Base-by-base conservation (phyloP, 345 rosid species). In the Limnanthes douglasii region DNA sequence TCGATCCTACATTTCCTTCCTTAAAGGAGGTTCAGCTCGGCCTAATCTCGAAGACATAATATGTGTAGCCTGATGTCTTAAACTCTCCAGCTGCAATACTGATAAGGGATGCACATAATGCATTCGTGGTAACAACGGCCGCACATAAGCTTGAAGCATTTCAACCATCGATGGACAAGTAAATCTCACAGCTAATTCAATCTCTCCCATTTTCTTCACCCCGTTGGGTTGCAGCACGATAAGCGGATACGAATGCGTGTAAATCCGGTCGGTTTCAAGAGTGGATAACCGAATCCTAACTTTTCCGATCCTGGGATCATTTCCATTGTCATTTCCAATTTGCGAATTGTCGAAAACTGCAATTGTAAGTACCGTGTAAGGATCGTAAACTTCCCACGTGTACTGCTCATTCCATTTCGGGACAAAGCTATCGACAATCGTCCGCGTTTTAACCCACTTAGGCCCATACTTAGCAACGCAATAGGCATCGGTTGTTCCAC, bases 321-420 rank as follows among this genome's bases (percentile, higher is more conserved):
- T 53, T 4, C 29, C 18, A 11, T 34, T 45, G 10, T 30, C 45
- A 0, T 45, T 54, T 36, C 23, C 56, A 4, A 70, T 11, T 18
- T 59, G 66, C 34, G 38, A 22, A 30, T 62, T 70, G 44, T 70
- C 62, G 11, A 70, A 70, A 38, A 62, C 68, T 3, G 57, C 73
- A 1, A 70, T 35, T 3, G 68, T 66, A 8, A 66, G 27, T 2
- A 70, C 70, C 0, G 73, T 66, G 6, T 44, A 60, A 5, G 73
- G 78, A 56, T 70, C 73, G 47, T 62, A 70, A 26, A 70, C 73
- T 27, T 70, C 78, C 73, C 78, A 70, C 8, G 54, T 56, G 28
- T 70, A 70, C 40, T 70, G 78, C 23, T 70, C 72, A 0, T 70
- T 62, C 69, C 68, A 70, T 20, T 58, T 59, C 0, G 77, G 73